Evolutionary conservation across 2,329 filamentous ascomycete genomes (phyloP).

Genomic region (Mycosphaerella sp.): DNA sequence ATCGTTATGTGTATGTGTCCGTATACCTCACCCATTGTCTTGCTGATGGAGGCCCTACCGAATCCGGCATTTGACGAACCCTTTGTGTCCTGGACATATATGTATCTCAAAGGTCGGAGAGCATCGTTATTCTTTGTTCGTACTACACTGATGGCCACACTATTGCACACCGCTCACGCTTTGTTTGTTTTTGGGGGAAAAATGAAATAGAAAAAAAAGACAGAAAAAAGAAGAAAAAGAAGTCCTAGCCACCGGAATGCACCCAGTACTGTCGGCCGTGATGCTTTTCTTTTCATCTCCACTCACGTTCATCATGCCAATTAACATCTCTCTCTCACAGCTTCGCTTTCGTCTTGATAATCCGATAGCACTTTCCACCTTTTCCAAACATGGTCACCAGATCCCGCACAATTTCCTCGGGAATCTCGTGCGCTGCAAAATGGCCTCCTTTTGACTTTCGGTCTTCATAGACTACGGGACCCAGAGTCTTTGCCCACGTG

Average conservation of each 20-base stretch:
- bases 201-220: no score
- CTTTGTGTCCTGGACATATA: neutral
- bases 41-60: neutral
- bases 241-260: no score
- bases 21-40: neutral
- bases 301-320: neutral
- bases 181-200: neutral
- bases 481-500: slow-evolving; percentile 54
- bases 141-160: neutral
- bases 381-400: slow-evolving; percentile 21
- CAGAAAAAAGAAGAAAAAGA: no score
- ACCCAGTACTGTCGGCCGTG: neutral
- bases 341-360: slow-evolving; percentile 15
- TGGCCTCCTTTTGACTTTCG: slow-evolving; percentile 49
- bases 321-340: neutral
- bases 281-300: no score
- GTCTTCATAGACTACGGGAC: slow-evolving; percentile 51
- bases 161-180: no score
- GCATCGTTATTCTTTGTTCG: neutral
- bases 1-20: neutral
- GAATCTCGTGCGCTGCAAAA: slow-evolving; percentile 49
- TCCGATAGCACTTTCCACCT: slow-evolving; percentile 16
- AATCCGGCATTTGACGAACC: neutral
- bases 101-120: neutral
- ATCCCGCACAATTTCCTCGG: slow-evolving; percentile 19